Conservation (phyloP, 169 alveolate species). For the Plasmodium fragile region DNA sequence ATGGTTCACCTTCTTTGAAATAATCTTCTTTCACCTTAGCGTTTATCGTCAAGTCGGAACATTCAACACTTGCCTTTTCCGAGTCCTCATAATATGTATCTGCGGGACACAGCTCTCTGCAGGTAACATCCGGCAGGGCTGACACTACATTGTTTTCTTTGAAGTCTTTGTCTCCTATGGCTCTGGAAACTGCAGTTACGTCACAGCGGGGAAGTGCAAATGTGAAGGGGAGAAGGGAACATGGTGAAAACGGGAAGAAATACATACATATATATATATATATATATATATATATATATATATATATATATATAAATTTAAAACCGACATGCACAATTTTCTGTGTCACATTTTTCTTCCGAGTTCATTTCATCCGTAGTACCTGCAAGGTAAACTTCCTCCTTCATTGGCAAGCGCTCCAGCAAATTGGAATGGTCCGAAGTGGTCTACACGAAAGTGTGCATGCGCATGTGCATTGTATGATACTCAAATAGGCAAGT, state of each 20-base stretch:
- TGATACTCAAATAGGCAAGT: not conserved
- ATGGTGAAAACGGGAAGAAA: not conserved
- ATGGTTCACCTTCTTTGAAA: conserved; percentile 35
- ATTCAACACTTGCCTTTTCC: conserved; percentile 8
- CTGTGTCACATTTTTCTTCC: not conserved
- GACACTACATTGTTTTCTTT: conserved; percentile 57
- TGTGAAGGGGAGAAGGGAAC: not conserved
- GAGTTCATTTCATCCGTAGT: not conserved
- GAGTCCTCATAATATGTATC: not conserved
- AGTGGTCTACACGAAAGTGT: not conserved
- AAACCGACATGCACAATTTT: not conserved
- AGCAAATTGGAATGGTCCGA: conserved; percentile 29
- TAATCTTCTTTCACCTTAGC: conserved; percentile 23
- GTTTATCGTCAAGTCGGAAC: not conserved
- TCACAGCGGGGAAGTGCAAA: not conserved
- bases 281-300: too few relatives aligned
- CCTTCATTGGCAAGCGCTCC: conserved; percentile 45
- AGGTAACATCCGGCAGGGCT: conserved; percentile 63
- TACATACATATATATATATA: not conserved
- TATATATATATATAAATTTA: not conserved
- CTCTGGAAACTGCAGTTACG: conserved; percentile 47
- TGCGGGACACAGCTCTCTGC: conserved; percentile 45
- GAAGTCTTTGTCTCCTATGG: conserved; percentile 72
- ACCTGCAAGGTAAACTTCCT: conserved; percentile 72
- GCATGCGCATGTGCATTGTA: not conserved